A percentile compares a stretch with the other conserved stretches of the same genome.
phyloP scores from a whole-genome alignment of 2,329 filamentous ascomycete species.

The Boeremia lycopersici region DNA sequence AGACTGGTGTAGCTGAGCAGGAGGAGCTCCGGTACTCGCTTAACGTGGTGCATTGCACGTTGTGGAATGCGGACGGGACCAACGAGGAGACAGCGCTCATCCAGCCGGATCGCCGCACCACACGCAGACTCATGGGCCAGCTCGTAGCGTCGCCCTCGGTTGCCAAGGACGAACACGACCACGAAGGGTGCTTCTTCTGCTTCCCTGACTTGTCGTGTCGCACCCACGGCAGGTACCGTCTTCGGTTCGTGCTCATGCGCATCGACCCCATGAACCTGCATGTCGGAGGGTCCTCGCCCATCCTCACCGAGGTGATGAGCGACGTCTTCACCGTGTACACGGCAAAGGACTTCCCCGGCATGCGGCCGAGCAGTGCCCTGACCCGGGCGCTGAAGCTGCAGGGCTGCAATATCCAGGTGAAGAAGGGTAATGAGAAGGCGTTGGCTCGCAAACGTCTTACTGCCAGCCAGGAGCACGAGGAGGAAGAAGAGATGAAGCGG shows the following conservation, averaged over 20 bases:
- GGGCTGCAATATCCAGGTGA: slow-evolving; percentile 83
- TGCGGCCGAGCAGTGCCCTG: slow-evolving; percentile 76
- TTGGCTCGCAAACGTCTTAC: slow-evolving; percentile 49
- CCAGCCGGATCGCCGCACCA: slow-evolving; percentile 73
- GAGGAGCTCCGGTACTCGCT: slow-evolving; percentile 69
- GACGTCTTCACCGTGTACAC: slow-evolving; percentile 80
- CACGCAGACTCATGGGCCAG: slow-evolving; percentile 79
- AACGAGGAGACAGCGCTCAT: slow-evolving; percentile 71
- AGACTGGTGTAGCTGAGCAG: slow-evolving; percentile 53
- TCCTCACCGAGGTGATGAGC: slow-evolving; percentile 63
- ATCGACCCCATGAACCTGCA: slow-evolving; percentile 67
- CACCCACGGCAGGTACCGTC: slow-evolving; percentile 75
- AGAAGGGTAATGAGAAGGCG: slow-evolving; percentile 78
- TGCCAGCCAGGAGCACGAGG: slow-evolving; percentile 49
- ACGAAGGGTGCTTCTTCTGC: slow-evolving; percentile 83
- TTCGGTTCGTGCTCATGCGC: slow-evolving; percentile 75
- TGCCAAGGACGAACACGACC: slow-evolving; percentile 72
- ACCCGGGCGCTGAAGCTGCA: slow-evolving; percentile 78
- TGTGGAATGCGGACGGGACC: slow-evolving; percentile 72
- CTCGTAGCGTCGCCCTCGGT: slow-evolving; percentile 78
- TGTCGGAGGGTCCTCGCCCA: slow-evolving; percentile 57
- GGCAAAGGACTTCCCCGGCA: slow-evolving; percentile 85
- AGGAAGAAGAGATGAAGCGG: slow-evolving; percentile 46
- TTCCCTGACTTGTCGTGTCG: slow-evolving; percentile 83
- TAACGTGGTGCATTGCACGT: slow-evolving; percentile 76